Conservation (phyloP, 306 rosid species). For the Quercus aquifolioides region DNA sequence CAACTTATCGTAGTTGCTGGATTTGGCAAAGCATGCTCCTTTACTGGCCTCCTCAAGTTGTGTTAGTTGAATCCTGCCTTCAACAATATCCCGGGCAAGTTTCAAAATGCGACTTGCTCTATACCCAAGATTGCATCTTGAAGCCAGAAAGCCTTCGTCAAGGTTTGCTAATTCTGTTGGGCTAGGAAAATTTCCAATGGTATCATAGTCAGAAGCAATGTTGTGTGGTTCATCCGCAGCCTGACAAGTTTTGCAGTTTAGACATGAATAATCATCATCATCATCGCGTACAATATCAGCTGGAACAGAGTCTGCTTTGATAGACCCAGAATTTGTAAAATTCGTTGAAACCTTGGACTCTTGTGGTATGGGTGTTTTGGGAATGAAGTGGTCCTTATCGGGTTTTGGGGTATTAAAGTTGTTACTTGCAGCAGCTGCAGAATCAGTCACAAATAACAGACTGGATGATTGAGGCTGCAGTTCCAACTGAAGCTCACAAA, state of each 20-base stretch:
- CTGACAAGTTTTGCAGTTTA: background rate
- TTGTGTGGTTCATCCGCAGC: background rate
- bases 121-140: conserved; percentile 51
- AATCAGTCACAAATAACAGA: too few species aligned
- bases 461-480: too few species aligned
- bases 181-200: conserved; percentile 41
- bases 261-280: background rate
- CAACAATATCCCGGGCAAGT: conserved; percentile 39
- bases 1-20: conserved; percentile 22
- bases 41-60: conserved; percentile 40
- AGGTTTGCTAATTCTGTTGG: conserved; percentile 42
- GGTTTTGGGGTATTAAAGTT: conserved; percentile 1
- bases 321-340: conserved; percentile 2
- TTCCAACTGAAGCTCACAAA: too few species aligned
- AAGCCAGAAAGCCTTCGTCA: conserved; percentile 33
- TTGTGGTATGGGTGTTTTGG: conserved; percentile 40
- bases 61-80: conserved; percentile 40
- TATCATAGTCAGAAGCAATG: background rate
- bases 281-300: too few species aligned
- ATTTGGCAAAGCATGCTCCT: conserved; percentile 20
- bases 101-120: background rate
- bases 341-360: conserved; percentile 19
- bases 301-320: background rate
- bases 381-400: conserved; percentile 21
- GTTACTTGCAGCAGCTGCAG: background rate